A percentile compares a stretch with the other conserved stretches of the same genome.
These are phyloP conservation scores for Domatiomyces globalis DNA, from an alignment of 2,329 filamentous ascomycete species.

Conservation along the genomic window DNA sequence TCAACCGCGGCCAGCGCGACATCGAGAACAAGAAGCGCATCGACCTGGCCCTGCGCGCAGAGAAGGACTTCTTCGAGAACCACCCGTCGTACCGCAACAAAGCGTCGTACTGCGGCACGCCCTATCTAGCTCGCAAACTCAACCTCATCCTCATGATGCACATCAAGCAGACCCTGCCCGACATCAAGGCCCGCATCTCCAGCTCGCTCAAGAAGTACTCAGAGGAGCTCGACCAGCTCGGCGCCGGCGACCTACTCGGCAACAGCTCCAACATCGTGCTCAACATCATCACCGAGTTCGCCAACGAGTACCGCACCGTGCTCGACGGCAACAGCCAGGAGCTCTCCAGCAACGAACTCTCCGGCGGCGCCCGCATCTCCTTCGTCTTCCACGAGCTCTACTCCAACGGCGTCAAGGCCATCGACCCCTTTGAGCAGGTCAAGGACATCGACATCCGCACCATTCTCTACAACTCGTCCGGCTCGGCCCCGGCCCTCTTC, in stretches of 20 bases:
- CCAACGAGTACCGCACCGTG: conserved; percentile 91
- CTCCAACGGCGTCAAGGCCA: conserved; percentile 90
- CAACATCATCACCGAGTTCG: conserved; percentile 98
- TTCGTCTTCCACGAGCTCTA: conserved; percentile 99
- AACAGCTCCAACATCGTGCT: conserved; percentile 85
- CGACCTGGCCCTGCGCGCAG: conserved; percentile 74
- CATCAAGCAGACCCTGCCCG: conserved; percentile 97
- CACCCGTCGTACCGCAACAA: conserved; percentile 99
- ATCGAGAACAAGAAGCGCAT: conserved; percentile 98
- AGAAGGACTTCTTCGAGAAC: conserved; percentile 95
- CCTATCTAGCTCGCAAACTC: conserved; percentile 88
- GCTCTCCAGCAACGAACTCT: conserved; percentile 83
- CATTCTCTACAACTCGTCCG: conserved; percentile 97
- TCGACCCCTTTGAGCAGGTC: conserved; percentile 93
- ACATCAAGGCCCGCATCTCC: conserved; percentile 95
- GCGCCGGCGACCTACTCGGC: conserved; percentile 75
- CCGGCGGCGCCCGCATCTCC: conserved; percentile 92
- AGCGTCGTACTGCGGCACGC: conserved; percentile 94
- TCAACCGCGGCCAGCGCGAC: conserved; percentile 93
- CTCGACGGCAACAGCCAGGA: conserved; percentile 95
- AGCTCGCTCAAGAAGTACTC: conserved; percentile 86
- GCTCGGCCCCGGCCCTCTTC: conserved; percentile 88
- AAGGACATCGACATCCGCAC: conserved; percentile 97
- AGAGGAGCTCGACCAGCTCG: conserved; percentile 64
- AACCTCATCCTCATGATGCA: conserved; percentile 99